Conservation (phyloP, 495 filamentous ascomycete species). For the Darksidea phi region DNA sequence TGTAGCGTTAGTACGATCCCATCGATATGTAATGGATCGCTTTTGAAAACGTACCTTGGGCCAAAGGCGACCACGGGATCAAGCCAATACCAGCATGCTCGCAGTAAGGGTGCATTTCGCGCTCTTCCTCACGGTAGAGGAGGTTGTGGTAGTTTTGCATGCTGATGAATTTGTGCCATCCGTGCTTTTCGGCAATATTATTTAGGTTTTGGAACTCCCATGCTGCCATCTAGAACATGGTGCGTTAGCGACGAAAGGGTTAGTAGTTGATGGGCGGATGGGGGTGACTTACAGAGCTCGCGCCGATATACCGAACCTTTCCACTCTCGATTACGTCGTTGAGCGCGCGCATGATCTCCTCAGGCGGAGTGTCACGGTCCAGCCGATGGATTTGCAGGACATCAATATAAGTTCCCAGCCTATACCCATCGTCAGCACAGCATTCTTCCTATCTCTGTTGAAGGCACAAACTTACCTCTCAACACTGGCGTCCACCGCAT, state of each 20-base stretch:
- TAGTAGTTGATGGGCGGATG: background rate
- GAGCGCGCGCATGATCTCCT: slow-evolving; percentile 70
- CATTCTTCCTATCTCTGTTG: background rate
- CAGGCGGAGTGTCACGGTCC: slow-evolving; percentile 55
- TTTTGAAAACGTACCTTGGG: too few relatives aligned
- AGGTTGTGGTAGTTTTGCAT: slow-evolving; percentile 63
- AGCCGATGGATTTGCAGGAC: slow-evolving; percentile 74
- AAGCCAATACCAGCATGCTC: slow-evolving; percentile 35
- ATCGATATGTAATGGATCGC: too few relatives aligned
- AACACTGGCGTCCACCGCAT: slow-evolving; percentile 67
- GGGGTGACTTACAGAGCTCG: slow-evolving; percentile 36
- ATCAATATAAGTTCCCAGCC: slow-evolving; percentile 72
- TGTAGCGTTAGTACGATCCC: too few relatives aligned
- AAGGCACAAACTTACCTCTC: slow-evolving; percentile 3
- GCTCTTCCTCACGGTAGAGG: slow-evolving; percentile 57
- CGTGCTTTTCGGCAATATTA: slow-evolving; percentile 53
- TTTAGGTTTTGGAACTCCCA: slow-evolving; percentile 60
- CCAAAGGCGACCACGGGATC: slow-evolving; percentile 35
- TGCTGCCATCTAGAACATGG: slow-evolving; percentile 47
- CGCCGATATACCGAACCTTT: slow-evolving; percentile 54
- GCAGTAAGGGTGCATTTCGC: slow-evolving; percentile 36
- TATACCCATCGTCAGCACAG: slow-evolving; percentile 29
- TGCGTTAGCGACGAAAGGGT: background rate
- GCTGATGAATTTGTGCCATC: slow-evolving; percentile 58
- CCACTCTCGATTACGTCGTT: slow-evolving; percentile 60